Base-by-base conservation (phyloP, 2,329 filamentous ascomycete species). In the Ophiostoma quercus region DNA sequence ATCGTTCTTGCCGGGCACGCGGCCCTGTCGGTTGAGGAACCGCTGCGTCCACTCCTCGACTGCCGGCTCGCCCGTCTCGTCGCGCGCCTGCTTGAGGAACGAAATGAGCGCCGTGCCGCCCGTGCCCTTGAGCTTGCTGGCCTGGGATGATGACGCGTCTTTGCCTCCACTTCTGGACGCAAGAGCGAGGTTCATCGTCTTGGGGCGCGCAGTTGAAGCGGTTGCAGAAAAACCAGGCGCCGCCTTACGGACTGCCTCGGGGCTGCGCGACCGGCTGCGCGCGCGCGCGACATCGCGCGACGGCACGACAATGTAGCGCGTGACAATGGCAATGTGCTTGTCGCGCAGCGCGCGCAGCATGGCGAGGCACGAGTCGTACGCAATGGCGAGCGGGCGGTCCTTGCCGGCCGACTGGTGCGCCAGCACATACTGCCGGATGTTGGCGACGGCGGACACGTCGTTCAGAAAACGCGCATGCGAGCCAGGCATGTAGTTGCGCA, bases 401-500 rank as follows among this genome's bases (percentile, higher is more conserved):
- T 54, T 82, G 80, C 62, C 62, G 34, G 62, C 62, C 4, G 82
- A 76, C 43, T 62, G 54, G 85, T 86, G 74, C 74, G 77, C 78
- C 74, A 91, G 86, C 67, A 97, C 94, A 75, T 90, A 98, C 22
- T 90, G 84, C 39, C 92, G 91, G 74, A 99, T 92, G 76, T 98
- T 98, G 74, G 94, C 89, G 3, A 97, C 88, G 19, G 82, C 82
- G 67, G 87, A 84, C 14, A 97, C 89, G 73, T 96, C 90, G 73
- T 91, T 86, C 3, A 99, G 84, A 80, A 99, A 99, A 57, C 91
- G 89, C 3, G 93, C 90, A 77, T 99, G 95, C 0, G 91, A 87
- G 0, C 93, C 94, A 0, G 95, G 95, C 95, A 99, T 99, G 80
- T 99, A 99, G 65, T 87, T 87, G 71, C 94, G 90, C 95, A 99